Conservation (phyloP, 257 asterid species). For the Scutellaria minor region DNA sequence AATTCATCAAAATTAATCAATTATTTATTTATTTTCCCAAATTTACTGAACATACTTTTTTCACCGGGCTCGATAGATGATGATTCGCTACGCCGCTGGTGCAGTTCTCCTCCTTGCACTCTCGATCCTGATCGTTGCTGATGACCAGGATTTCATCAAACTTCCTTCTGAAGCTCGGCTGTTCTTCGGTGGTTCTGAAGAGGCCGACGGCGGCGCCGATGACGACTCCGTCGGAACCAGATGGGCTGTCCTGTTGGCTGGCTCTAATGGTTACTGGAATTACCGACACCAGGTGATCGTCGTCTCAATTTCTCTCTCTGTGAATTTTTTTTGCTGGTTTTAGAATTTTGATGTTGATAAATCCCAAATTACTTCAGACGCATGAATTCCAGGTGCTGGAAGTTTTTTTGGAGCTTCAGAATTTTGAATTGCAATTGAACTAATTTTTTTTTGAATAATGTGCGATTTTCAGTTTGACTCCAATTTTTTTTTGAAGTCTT, state of each 20-base stretch:
- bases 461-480: slow-evolving; percentile 11
- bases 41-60: not conserved
- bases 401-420: not conserved
- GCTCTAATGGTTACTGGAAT: slow-evolving; percentile 92
- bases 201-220: slow-evolving; percentile 41
- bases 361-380: not conserved
- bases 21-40: not conserved
- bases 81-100: slow-evolving; percentile 51
- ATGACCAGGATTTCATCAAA: slow-evolving; percentile 57
- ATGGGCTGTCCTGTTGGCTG: slow-evolving; percentile 96
- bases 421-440: not conserved
- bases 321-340: not conserved
- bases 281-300: slow-evolving; percentile 89
- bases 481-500: not conserved
- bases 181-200: slow-evolving; percentile 41
- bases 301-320: not conserved
- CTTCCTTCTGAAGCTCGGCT: slow-evolving; percentile 67
- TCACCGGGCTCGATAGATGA: slow-evolving; percentile 35
- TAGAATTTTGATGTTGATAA: not conserved
- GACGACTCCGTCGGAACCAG: slow-evolving; percentile 74
- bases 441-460: not conserved
- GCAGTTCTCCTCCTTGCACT: slow-evolving; percentile 49
- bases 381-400: not conserved
- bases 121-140: slow-evolving; percentile 48
- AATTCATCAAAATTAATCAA: not conserved